These are phyloP conservation scores for Geranium brycei DNA, from an alignment of 345 rosid genomes.

Conservation along the genomic window DNA sequence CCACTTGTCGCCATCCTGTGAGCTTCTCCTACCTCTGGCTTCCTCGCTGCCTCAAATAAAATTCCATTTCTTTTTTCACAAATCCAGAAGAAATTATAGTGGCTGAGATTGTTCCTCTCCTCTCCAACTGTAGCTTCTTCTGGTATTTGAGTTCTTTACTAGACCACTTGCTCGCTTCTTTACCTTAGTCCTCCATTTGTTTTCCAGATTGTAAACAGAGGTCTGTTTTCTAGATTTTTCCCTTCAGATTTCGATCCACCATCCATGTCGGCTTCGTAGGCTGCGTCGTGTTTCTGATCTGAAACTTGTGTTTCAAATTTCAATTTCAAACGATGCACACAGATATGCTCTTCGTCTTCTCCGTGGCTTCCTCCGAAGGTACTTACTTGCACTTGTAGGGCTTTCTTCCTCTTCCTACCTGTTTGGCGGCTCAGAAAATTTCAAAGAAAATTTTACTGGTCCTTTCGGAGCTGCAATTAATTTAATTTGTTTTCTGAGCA, in stretches of 20 bases:
- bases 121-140: neutral
- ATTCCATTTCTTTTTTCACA: neutral
- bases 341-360: neutral
- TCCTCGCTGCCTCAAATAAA: neutral
- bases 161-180: neutral
- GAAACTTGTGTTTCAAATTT: neutral
- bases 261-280: neutral
- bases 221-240: neutral
- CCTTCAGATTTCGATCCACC: neutral
- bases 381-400: neutral
- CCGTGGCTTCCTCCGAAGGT: neutral
- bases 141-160: neutral
- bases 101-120: neutral
- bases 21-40: neutral
- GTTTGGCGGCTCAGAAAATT: neutral
- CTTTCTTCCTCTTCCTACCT: neutral
- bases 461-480: neutral
- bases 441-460: neutral
- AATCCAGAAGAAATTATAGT: neutral
- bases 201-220: neutral
- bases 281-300: neutral
- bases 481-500: neutral
- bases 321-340: neutral
- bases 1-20: neutral
- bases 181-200: neutral